A percentile compares a stretch with the other conserved stretches of the same genome.
phyloP scores from a whole-genome alignment of 768 basidiomycete genomes.

The Grammothele lineata region DNA sequence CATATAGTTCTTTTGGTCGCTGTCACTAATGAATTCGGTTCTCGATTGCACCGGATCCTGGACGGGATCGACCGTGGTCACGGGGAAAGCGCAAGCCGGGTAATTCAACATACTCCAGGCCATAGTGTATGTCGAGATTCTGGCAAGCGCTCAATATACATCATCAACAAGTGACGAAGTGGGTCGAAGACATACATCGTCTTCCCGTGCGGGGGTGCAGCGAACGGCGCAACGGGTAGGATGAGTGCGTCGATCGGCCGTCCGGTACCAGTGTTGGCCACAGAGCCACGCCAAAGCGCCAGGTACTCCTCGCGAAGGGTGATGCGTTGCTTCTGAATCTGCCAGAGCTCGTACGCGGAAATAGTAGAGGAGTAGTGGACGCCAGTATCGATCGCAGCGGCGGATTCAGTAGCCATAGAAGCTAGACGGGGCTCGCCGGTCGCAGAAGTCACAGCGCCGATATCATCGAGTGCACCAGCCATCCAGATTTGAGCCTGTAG shows the following conservation, averaged over 20 bases:
- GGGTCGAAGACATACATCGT: constrained; percentile 38
- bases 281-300: constrained; percentile 58
- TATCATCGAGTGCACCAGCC: constrained; percentile 19
- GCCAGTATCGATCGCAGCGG: constrained; percentile 6
- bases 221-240: constrained; percentile 53
- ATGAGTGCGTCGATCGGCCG: constrained; percentile 77
- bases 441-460: constrained; percentile 6
- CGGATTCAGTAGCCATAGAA: constrained; percentile 18
- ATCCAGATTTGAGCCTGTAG: constrained; percentile 21
- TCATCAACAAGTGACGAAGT: neutral
- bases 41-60: constrained; percentile 46
- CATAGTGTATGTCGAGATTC: constrained; percentile 50
- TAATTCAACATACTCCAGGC: constrained; percentile 72
- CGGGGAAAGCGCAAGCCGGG: constrained; percentile 57
- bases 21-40: constrained; percentile 41
- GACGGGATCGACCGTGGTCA: constrained; percentile 50
- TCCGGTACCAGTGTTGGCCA: constrained; percentile 52
- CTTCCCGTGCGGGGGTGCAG: constrained; percentile 60
- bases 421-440: constrained; percentile 24
- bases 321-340: constrained; percentile 49
- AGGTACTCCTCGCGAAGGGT: constrained; percentile 54
- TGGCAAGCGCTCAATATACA: constrained; percentile 19
- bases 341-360: constrained; percentile 65
- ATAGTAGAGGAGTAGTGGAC: constrained; percentile 24
- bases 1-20: constrained; percentile 48